Percentiles rank a stretch among this genome's conserved stretches.
Conservation (phyloP, 768 basidiomycete species). For the Leccinum subgranulosum region DNA sequence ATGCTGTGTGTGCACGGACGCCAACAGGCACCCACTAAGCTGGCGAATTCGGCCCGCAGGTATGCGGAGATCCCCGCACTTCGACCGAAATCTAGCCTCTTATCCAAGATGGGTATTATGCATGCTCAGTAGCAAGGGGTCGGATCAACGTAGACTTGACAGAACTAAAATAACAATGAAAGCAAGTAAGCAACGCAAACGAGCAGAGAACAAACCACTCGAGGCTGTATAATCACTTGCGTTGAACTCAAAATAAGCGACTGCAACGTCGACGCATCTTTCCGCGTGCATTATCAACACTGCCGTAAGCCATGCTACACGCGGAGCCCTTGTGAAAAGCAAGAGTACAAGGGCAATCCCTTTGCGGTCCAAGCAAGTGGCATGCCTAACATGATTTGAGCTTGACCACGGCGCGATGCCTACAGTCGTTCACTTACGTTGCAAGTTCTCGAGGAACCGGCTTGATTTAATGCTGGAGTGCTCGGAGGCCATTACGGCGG, state of each 20-base stretch:
- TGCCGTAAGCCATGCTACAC: neutral
- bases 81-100: neutral
- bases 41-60: neutral
- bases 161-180: neutral
- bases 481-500: too few species aligned
- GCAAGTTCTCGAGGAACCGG: too few species aligned
- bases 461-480: too few species aligned
- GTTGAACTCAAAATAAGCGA: neutral
- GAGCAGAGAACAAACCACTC: neutral
- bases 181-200: neutral
- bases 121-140: neutral
- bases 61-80: constrained; percentile 3
- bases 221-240: too few species aligned
- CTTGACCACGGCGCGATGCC: too few species aligned
- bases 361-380: too few species aligned
- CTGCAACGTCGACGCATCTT: neutral
- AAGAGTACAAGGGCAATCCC: too few species aligned
- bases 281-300: neutral
- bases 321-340: too few species aligned
- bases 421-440: too few species aligned
- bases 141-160: neutral
- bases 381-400: too few species aligned
- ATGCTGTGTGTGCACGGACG: constrained; percentile 18
- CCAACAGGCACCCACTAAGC: neutral
- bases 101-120: neutral